Evolutionary conservation across 108 stramenopile genomes (phyloP).

Genomic region (Skeletonema potamos): DNA sequence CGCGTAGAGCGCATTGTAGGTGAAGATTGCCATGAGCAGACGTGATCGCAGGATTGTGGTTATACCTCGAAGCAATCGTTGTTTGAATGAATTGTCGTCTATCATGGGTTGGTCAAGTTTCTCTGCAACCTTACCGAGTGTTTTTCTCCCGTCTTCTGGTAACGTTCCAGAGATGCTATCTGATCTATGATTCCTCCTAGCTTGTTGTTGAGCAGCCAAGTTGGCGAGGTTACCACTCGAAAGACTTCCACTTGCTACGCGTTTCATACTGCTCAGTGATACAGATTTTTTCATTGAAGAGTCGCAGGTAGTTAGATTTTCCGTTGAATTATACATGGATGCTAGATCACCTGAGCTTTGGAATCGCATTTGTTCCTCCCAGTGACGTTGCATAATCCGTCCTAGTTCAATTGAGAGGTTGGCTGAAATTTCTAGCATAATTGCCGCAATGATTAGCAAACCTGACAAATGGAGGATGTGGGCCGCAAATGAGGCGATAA

Average conservation of each 20-base stretch:
- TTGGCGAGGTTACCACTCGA: slow-evolving; percentile 31
- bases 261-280: slow-evolving; percentile 81
- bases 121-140: not conserved
- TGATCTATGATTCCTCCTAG: slow-evolving; percentile 9
- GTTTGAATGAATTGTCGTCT: slow-evolving; percentile 82
- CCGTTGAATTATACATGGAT: slow-evolving; percentile 42
- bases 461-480: slow-evolving; percentile 70
- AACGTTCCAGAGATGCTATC: slow-evolving; percentile 27
- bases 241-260: slow-evolving; percentile 75
- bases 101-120: slow-evolving; percentile 28
- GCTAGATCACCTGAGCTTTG: slow-evolving; percentile 65
- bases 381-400: slow-evolving; percentile 84
- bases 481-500: slow-evolving; percentile 74
- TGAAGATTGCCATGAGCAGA: slow-evolving; percentile 88
- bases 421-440: slow-evolving; percentile 74
- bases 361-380: slow-evolving; percentile 78
- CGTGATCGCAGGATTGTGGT: slow-evolving; percentile 84
- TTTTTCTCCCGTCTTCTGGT: slow-evolving; percentile 13
- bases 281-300: slow-evolving; percentile 66
- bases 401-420: slow-evolving; percentile 84
- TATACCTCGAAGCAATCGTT: slow-evolving; percentile 77
- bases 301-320: slow-evolving; percentile 34
- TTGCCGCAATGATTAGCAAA: slow-evolving; percentile 69
- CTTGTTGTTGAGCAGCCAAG: slow-evolving; percentile 19
- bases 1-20: slow-evolving; percentile 90